Conservation (phyloP, 805 yeast species). For the Komagataella mondaviorum region DNA sequence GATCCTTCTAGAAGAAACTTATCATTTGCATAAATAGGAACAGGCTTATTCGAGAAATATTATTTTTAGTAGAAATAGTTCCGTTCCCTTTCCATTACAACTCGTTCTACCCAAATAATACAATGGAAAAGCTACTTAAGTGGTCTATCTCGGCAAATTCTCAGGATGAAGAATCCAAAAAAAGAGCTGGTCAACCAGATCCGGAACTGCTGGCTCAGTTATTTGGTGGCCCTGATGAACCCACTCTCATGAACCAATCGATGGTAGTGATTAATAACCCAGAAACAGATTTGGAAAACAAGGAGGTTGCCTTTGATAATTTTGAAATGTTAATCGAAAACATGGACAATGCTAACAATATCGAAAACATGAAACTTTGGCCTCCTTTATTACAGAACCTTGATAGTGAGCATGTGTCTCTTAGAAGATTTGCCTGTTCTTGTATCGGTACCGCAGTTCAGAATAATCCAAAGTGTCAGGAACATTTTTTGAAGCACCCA, state of each 20-base stretch:
- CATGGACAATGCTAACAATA: constrained; percentile 87
- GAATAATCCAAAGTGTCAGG: constrained; percentile 70
- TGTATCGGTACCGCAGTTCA: constrained; percentile 87
- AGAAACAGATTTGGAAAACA: constrained; percentile 47
- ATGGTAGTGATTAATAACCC: constrained; percentile 44
- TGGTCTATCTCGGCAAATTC: constrained; percentile 83
- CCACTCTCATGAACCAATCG: constrained; percentile 73
- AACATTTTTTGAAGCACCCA: constrained; percentile 40
- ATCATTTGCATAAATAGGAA: not conserved
- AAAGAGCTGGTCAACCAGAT: constrained; percentile 56
- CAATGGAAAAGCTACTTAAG: constrained; percentile 80
- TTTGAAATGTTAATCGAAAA: constrained; percentile 91
- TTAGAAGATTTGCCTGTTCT: constrained; percentile 53
- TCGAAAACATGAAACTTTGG: constrained; percentile 79
- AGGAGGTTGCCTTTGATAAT: constrained; percentile 71
- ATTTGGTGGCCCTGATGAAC: constrained; percentile 67
- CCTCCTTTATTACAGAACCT: constrained; percentile 45
- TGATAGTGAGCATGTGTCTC: constrained; percentile 23
- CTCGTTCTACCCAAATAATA: not conserved
- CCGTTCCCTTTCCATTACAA: not conserved
- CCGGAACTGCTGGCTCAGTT: constrained; percentile 69
- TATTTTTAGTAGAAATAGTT: not conserved
- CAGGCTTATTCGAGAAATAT: not conserved
- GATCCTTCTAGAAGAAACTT: constrained; percentile 1
- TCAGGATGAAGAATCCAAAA: constrained; percentile 56